Conservation (phyloP, 345 rosid species). For the Eucalyptus caleyi region DNA sequence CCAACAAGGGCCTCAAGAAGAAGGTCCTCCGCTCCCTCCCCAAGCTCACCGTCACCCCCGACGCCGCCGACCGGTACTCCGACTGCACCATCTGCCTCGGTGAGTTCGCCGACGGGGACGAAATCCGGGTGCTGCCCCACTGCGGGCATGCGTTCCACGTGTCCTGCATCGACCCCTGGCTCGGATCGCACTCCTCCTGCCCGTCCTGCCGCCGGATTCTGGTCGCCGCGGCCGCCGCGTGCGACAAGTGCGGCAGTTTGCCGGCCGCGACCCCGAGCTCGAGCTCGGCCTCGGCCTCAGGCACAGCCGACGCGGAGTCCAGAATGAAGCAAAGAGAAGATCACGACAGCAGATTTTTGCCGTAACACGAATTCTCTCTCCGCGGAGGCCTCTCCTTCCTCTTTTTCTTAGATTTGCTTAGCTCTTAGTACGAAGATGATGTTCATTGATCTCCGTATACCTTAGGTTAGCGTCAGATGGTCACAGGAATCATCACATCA, state of each 20-base stretch:
- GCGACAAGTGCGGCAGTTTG: slow-evolving; percentile 22
- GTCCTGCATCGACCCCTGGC: slow-evolving; percentile 85
- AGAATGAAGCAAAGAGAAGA: slow-evolving; percentile 1
- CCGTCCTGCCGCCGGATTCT: slow-evolving; percentile 58
- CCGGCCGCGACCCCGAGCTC: background rate
- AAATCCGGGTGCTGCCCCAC: slow-evolving; percentile 75
- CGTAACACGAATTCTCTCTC: background rate
- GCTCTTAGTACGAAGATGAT: background rate
- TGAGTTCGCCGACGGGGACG: slow-evolving; percentile 68
- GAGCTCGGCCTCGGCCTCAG: background rate
- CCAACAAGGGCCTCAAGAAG: slow-evolving; percentile 79
- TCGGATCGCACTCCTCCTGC: slow-evolving; percentile 87
- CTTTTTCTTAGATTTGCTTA: background rate
- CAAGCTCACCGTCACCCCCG: slow-evolving; percentile 39
- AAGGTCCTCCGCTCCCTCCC: slow-evolving; percentile 76
- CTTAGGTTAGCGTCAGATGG: background rate
- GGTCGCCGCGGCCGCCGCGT: slow-evolving; percentile 1
- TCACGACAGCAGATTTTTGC: background rate
- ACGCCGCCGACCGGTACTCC: slow-evolving; percentile 23
- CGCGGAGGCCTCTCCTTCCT: background rate
- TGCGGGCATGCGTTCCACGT: slow-evolving; percentile 91
- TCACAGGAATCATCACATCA: background rate
- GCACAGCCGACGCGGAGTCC: background rate
- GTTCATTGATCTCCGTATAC: background rate
- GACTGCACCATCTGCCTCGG: slow-evolving; percentile 79